phyloP scores from a whole-genome alignment of 306 rosid species.

The Glycine soja region DNA sequence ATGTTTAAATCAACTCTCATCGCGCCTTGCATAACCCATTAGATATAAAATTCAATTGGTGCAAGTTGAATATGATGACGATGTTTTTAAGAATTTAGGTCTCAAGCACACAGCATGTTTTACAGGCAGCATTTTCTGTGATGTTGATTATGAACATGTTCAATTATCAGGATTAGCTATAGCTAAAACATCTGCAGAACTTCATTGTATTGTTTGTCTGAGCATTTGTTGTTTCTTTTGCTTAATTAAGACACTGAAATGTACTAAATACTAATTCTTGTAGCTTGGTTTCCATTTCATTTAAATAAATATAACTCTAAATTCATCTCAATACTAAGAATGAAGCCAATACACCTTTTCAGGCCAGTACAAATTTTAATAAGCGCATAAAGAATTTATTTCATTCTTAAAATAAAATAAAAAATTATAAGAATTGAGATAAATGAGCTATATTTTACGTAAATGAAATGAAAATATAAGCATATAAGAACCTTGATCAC shows the following conservation, averaged over 20 bases:
- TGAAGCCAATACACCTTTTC: too few relatives aligned
- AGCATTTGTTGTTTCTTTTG: neutral
- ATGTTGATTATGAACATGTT: constrained; percentile 26
- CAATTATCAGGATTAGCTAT: constrained; percentile 12
- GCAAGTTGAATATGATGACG: constrained; percentile 41
- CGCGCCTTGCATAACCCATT: neutral
- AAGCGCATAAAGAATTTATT: too few relatives aligned
- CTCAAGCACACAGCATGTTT: constrained; percentile 15
- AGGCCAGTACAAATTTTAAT: too few relatives aligned
- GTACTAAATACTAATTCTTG: neutral
- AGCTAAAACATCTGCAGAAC: constrained; percentile 14
- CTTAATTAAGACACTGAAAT: neutral
- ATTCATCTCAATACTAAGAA: too few relatives aligned
- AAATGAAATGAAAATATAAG: too few relatives aligned
- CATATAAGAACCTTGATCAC: too few relatives aligned
- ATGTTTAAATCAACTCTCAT: neutral
- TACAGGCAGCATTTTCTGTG: constrained; percentile 23
- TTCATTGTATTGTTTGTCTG: neutral
- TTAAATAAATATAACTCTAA: too few relatives aligned
- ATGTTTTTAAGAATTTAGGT: neutral
- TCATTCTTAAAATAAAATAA: too few relatives aligned
- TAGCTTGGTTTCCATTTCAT: too few relatives aligned
- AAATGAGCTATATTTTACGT: too few relatives aligned
- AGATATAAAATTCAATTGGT: constrained; percentile 21
- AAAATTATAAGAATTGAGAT: too few relatives aligned